phyloP scores from a whole-genome alignment of 2,329 filamentous ascomycete species.

The Emmonsia crescens region DNA sequence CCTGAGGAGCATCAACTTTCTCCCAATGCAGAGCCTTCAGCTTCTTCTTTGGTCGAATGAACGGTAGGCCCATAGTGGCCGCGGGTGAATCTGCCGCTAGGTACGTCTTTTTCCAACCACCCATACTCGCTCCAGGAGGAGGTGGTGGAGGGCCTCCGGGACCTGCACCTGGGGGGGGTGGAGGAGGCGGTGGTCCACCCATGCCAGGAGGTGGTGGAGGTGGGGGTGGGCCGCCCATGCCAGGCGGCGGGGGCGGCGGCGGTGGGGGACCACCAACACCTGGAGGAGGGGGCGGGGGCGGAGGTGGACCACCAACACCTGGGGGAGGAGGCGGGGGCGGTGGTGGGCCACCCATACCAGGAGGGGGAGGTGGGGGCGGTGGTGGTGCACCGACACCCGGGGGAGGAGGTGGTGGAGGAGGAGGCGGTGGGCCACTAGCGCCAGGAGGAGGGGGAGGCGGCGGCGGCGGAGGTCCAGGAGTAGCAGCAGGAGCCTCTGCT shows the following conservation, averaged over 20 bases:
- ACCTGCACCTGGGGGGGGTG: slow-evolving; percentile 28
- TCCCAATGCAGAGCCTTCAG: slow-evolving; percentile 99
- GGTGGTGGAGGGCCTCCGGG: slow-evolving; percentile 27
- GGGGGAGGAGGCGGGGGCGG: slow-evolving; percentile 29
- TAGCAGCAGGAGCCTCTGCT: slow-evolving; percentile 3
- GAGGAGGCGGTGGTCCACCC: slow-evolving; percentile 24
- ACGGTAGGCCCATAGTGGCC: slow-evolving; percentile 57
- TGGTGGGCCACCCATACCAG: slow-evolving; percentile 32
- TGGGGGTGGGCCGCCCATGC: slow-evolving; percentile 28
- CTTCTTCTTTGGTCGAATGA: slow-evolving; percentile 93
- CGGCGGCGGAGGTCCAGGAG: slow-evolving; percentile 35
- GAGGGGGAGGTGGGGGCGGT: slow-evolving; percentile 36
- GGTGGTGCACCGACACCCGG: slow-evolving; percentile 36
- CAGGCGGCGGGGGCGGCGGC: slow-evolving; percentile 32
- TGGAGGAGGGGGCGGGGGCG: slow-evolving; percentile 38
- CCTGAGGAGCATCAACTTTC: slow-evolving; percentile 85
- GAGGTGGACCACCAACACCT: slow-evolving; percentile 27
- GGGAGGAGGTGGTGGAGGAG: slow-evolving; percentile 40
- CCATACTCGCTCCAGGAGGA: slow-evolving; percentile 25
- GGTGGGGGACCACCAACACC: slow-evolving; percentile 33
- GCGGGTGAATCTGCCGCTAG: slow-evolving; percentile 50
- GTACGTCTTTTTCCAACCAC: slow-evolving; percentile 57
- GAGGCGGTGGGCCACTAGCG: slow-evolving; percentile 32
- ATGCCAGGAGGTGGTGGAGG: slow-evolving; percentile 39
- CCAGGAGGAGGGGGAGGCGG: slow-evolving; percentile 32